These are phyloP conservation scores for Canavalia gladiata DNA, from an alignment of 306 rosid species.

Conservation along the genomic window DNA sequence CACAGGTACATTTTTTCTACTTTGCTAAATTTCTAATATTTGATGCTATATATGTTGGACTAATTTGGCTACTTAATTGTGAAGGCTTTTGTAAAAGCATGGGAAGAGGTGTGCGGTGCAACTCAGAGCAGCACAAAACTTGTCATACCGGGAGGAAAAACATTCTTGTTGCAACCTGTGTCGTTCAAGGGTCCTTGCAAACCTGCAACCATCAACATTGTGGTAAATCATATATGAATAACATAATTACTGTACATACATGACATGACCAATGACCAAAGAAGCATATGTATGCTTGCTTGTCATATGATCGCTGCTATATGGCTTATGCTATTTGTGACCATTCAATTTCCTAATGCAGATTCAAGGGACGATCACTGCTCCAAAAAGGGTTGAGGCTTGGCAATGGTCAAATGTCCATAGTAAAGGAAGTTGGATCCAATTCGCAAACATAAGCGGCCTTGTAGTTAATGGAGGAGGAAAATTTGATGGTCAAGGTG, in stretches of 20 bases:
- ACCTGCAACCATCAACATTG: conserved; percentile 31
- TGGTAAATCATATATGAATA: conserved; percentile 38
- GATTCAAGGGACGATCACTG: conserved; percentile 52
- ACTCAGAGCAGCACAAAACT: conserved; percentile 44
- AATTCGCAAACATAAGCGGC: neutral
- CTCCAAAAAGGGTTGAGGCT: conserved; percentile 1
- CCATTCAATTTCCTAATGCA: neutral
- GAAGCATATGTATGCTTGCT: no score
- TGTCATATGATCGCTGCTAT: no score
- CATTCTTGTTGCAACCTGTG: conserved; percentile 57
- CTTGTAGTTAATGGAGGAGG: conserved; percentile 57
- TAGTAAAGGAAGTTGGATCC: conserved; percentile 23
- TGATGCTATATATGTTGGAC: neutral
- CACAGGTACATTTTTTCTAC: conserved; percentile 42
- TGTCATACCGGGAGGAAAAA: conserved; percentile 44
- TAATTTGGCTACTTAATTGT: neutral
- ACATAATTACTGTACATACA: no score
- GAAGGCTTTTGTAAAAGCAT: conserved; percentile 66
- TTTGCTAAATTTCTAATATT: neutral
- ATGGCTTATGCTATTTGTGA: no score
- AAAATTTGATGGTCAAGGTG: conserved; percentile 59
- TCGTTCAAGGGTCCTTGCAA: conserved; percentile 64
- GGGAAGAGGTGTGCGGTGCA: conserved; percentile 52
- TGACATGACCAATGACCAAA: no score
- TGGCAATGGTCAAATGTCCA: conserved; percentile 41